phyloP scores from a whole-genome alignment of 208 protist genomes.

The Crithidia expoeki region DNA sequence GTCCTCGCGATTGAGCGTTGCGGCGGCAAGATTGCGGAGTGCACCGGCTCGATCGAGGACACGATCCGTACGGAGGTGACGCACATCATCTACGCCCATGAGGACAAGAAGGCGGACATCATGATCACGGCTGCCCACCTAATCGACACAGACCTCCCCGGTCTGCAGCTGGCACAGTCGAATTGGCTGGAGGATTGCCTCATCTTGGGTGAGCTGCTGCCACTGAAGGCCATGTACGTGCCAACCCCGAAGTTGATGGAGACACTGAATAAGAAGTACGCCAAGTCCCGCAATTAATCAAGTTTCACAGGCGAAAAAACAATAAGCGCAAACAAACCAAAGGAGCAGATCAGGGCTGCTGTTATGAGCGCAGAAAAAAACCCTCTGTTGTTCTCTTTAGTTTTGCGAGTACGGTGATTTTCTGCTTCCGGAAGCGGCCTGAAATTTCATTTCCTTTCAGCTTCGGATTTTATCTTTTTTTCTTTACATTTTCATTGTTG shows the following conservation, averaged over 20 bases:
- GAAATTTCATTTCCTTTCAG: too few relatives aligned
- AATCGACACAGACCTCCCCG: constrained; percentile 46
- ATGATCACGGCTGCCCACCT: constrained; percentile 69
- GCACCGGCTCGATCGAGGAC: constrained; percentile 35
- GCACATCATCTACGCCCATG: constrained; percentile 78
- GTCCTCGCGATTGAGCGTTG: constrained; percentile 54
- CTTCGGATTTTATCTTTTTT: not conserved
- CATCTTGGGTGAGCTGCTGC: constrained; percentile 79
- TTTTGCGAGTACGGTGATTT: too few relatives aligned
- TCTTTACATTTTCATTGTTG: constrained; percentile 1
- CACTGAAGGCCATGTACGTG: constrained; percentile 73
- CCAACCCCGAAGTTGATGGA: constrained; percentile 80
- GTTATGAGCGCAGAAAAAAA: too few relatives aligned
- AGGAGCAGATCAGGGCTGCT: too few relatives aligned
- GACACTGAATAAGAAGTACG: constrained; percentile 81
- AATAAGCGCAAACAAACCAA: not conserved
- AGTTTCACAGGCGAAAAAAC: not conserved
- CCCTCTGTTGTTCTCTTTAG: too few relatives aligned
- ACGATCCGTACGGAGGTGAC: constrained; percentile 59
- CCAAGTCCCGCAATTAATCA: constrained; percentile 27
- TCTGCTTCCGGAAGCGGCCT: too few relatives aligned
- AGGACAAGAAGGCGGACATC: constrained; percentile 79
- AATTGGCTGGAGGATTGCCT: constrained; percentile 89
- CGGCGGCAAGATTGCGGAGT: constrained; percentile 60
- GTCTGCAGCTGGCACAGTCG: constrained; percentile 64